Conservation (phyloP, 148 eudicot genomes). For the Chenopodium album region DNA sequence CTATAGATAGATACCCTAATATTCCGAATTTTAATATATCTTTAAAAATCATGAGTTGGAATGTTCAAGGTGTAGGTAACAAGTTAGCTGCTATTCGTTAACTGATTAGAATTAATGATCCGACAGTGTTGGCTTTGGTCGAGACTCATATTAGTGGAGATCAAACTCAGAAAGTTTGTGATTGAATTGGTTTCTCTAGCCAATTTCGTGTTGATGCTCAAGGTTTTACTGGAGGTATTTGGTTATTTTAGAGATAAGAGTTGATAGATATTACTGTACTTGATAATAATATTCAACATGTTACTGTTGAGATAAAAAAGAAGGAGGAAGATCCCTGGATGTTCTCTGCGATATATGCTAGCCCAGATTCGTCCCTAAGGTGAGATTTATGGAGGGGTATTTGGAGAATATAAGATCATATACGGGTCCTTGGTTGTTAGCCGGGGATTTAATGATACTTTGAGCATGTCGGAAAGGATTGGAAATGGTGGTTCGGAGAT, state of each 20-base stretch:
- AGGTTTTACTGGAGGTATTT: neutral
- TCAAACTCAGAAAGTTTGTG: neutral
- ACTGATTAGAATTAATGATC: neutral
- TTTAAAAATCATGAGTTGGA: neutral
- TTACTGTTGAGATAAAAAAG: too few species aligned
- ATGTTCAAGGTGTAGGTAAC: neutral
- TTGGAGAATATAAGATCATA: neutral
- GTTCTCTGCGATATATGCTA: neutral
- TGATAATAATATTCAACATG: too few species aligned
- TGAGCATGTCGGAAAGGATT: neutral
- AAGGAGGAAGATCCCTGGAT: neutral
- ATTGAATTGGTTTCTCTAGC: neutral
- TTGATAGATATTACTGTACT: too few species aligned
- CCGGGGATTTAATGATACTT: neutral
- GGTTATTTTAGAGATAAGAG: too few species aligned
- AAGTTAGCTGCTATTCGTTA: neutral
- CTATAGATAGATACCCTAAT: neutral
- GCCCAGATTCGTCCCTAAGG: neutral
- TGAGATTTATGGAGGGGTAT: neutral
- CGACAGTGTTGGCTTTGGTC: neutral
- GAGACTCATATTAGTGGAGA: neutral
- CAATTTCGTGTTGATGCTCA: neutral
- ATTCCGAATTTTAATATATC: neutral
- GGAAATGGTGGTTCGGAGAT: neutral
- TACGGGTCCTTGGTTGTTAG: neutral